Conservation (phyloP, 2,329 filamentous ascomycete genomes). For the Penicillium sp. region DNA sequence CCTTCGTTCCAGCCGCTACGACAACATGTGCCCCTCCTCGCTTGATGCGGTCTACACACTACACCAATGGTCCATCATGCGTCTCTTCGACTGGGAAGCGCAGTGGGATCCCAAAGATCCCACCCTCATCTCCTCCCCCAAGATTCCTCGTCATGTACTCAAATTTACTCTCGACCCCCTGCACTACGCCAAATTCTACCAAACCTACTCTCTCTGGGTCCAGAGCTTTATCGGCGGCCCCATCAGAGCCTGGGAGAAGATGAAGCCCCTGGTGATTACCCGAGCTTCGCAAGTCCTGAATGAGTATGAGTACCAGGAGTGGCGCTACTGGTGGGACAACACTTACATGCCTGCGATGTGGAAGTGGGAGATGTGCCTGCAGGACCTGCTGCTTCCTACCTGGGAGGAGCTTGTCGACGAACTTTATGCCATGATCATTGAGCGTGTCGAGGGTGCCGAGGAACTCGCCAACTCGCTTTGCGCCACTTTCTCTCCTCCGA, state of each 20-base stretch:
- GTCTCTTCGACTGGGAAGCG: conserved; percentile 25
- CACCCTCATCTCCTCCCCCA: conserved; percentile 20
- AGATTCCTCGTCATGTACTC: conserved; percentile 25
- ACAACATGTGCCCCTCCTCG: conserved; percentile 23
- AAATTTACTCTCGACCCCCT: conserved; percentile 20
- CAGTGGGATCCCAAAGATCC: conserved; percentile 10
- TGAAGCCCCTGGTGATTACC: conserved; percentile 7
- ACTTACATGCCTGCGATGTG: conserved; percentile 24
- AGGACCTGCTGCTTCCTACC: conserved; percentile 21
- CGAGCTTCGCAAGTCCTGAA: conserved; percentile 12
- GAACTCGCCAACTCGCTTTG: conserved; percentile 9
- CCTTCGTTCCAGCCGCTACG: conserved; percentile 19
- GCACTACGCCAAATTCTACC: conserved; percentile 18
- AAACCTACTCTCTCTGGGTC: conserved; percentile 2
- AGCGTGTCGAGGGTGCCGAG: conserved; percentile 26
- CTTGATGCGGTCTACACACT: not conserved
- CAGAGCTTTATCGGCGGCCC: conserved; percentile 4
- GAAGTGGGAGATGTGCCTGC: conserved; percentile 25
- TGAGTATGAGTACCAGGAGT: conserved; percentile 15
- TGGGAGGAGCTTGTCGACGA: conserved; percentile 28
- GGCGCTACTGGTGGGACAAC: conserved; percentile 24
- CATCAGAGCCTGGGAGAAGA: not conserved
- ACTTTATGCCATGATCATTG: conserved; percentile 21
- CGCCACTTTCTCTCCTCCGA: not conserved
- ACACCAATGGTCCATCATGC: conserved; percentile 23